Evolutionary conservation across 1,139 yeast species (phyloP), one percentile per base, ranked within the genome.

Genomic region (Kurtzmaniella quercitrusa): DNA sequence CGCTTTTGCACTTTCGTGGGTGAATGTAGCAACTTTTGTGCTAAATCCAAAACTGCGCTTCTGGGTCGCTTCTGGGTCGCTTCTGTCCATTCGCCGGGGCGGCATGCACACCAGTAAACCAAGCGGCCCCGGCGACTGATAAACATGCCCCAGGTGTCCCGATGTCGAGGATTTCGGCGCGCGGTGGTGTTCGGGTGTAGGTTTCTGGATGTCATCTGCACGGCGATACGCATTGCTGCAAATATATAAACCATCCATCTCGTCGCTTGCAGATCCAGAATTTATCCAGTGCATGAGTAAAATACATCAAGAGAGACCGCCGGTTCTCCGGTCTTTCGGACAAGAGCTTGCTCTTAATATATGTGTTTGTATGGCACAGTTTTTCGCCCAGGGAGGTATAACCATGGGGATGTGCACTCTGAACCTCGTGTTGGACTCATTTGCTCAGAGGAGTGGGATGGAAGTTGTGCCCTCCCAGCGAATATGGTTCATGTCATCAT

Each of bases 401-500:
- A 62, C 73, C 37, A 65, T 70, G 70, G 59, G 70, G 1, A 54
- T 70, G 27, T 62, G 70, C 43, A 64, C 72, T 2, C 68, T 69
- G 74, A 69, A 69, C 46, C 55, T 64, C 9, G 59, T 70, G 1
- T 46, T 66, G 23, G 57, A 61, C 15, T 60, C 68, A 2, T 67
- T 70, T 45, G 51, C 53, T 4, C 42, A 48, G 1, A 43, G 46
- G 3, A 44, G 52, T 4, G 47, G 51, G 10, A 43, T 41, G 2
- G 39, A 42, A 2, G 49, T 56, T 15, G 51, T 54, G 12, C 41
- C 54, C n/a, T 51, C 68, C 2, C 54, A 57, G 21, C 57, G 71
- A 47, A 70, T 75, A 2, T 79, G 84, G 84, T 71, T 77, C 43
- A 70, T 77, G 77, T 81, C 81, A 2, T 72, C 82, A 0, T 77